Percentiles rank a stretch among this genome's conserved stretches.
Conservation (phyloP, 2,329 filamentous ascomycete species). For the Talaromyces rugulosus region DNA sequence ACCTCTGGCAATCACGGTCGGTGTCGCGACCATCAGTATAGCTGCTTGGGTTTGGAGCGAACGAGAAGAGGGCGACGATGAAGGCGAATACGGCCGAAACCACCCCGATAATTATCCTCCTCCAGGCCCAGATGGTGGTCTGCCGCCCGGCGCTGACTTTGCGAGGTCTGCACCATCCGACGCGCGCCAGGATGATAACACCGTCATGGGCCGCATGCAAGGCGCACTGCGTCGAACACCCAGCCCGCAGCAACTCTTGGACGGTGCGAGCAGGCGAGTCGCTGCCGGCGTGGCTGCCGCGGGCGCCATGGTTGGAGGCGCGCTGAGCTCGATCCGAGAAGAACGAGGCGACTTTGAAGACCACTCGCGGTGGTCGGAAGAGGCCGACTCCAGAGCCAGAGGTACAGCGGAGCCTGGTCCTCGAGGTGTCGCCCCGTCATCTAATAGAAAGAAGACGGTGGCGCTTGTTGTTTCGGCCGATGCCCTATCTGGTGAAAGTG, state of each 20-base stretch:
- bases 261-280: slow-evolving; percentile 75
- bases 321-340: slow-evolving; percentile 76
- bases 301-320: slow-evolving; percentile 75
- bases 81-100: slow-evolving; percentile 49
- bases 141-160: slow-evolving; percentile 26
- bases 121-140: slow-evolving; percentile 19
- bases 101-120: slow-evolving; percentile 17
- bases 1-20: slow-evolving; percentile 79
- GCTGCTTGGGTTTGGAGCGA: slow-evolving; percentile 95
- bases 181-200: slow-evolving; percentile 42
- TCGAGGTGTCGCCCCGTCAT: slow-evolving; percentile 22
- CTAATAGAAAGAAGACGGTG: slow-evolving; percentile 68
- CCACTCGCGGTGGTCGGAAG: slow-evolving; percentile 88
- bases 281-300: slow-evolving; percentile 78
- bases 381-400: slow-evolving; percentile 64
- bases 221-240: slow-evolving; percentile 76
- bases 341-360: slow-evolving; percentile 78
- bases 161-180: slow-evolving; percentile 34
- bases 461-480: slow-evolving; percentile 85
- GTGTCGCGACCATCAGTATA: slow-evolving; percentile 78
- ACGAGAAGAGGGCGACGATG: slow-evolving; percentile 69
- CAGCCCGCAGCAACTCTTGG: slow-evolving; percentile 83
- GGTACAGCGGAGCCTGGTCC: slow-evolving; percentile 25
- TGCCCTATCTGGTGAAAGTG: slow-evolving; percentile 54
- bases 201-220: slow-evolving; percentile 73